Evolutionary conservation across 176 grass and related monocot species (phyloP).

Genomic region (Alloteropsis semialata): DNA sequence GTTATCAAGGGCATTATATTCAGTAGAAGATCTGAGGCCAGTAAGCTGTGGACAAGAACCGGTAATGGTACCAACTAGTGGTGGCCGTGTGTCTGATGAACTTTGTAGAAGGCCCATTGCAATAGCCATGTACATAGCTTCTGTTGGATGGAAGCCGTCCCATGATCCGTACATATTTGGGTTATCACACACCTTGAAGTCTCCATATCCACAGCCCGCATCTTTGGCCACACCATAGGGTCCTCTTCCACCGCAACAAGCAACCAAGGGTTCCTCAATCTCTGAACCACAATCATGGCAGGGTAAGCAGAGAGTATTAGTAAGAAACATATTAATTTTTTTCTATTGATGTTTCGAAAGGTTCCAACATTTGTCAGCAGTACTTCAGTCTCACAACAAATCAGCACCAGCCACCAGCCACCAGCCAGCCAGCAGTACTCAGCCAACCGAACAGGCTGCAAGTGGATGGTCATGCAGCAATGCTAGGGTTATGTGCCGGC

Average conservation of each 20-base stretch:
- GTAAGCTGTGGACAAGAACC: conserved; percentile 36
- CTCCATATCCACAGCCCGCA: conserved; percentile 36
- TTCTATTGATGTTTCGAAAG: not conserved
- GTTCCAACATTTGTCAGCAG: not conserved
- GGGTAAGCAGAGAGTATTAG: not conserved
- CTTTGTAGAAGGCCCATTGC: conserved; percentile 52
- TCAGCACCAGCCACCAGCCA: too few species aligned
- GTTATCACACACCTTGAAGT: conserved; percentile 45
- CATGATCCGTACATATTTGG: conserved; percentile 62
- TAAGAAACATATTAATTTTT: not conserved
- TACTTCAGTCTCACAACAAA: too few species aligned
- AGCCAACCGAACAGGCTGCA: too few species aligned
- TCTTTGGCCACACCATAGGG: conserved; percentile 34
- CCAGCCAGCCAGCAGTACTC: too few species aligned
- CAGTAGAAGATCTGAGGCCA: conserved; percentile 29
- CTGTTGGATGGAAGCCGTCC: conserved; percentile 66
- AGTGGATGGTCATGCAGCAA: too few species aligned
- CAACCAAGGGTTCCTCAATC: conserved; percentile 42
- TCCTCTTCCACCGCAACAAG: conserved; percentile 64
- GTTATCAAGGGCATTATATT: conserved; percentile 35
- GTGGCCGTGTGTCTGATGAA: conserved; percentile 26
- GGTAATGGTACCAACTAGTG: conserved; percentile 29
- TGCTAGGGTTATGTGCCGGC: too few species aligned
- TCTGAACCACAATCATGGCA: conserved; percentile 25
- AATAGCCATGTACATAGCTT: conserved; percentile 55